Conservation (phyloP, 139 green algal genomes). For the Haematococcus lacustris region DNA sequence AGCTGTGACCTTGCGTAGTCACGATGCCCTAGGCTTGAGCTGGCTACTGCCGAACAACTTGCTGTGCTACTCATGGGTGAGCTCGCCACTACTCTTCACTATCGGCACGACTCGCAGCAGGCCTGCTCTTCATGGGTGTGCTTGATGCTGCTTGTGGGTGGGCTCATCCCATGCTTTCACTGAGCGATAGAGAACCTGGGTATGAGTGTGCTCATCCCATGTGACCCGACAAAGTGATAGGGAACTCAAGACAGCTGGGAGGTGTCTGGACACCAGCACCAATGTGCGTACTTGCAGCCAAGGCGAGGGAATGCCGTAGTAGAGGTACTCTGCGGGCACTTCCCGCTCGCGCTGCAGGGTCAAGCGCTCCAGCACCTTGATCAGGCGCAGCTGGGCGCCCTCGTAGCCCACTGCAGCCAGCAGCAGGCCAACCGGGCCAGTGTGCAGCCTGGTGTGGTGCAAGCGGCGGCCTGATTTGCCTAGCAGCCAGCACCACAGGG, state of each 20-base stretch:
- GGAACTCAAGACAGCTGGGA: not conserved
- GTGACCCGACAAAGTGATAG: not conserved
- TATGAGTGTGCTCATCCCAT: too few species aligned
- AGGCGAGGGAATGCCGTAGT: conserved; percentile 96
- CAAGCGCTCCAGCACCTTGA: conserved; percentile 78
- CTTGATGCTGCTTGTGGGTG: not conserved
- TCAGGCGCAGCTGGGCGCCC: conserved; percentile 65
- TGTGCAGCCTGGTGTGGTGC: not conserved
- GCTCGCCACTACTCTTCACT: too few species aligned
- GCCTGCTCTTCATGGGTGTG: not conserved
- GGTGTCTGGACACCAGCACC: not conserved
- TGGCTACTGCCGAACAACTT: too few species aligned
- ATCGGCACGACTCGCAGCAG: too few species aligned
- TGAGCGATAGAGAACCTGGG: too few species aligned
- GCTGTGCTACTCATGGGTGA: too few species aligned
- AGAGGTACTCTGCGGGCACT: conserved; percentile 91
- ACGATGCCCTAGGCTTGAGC: too few species aligned
- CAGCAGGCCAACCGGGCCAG: not conserved
- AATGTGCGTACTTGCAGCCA: conserved; percentile 80
- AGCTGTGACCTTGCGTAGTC: too few species aligned
- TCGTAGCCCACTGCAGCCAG: conserved; percentile 69
- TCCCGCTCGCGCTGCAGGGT: conserved; percentile 45
- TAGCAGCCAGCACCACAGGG: not conserved
- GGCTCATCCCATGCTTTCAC: too few species aligned
- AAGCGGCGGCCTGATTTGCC: not conserved